Evolutionary conservation across 78 protist species (phyloP).

Genomic region (Bodo saltans): DNA sequence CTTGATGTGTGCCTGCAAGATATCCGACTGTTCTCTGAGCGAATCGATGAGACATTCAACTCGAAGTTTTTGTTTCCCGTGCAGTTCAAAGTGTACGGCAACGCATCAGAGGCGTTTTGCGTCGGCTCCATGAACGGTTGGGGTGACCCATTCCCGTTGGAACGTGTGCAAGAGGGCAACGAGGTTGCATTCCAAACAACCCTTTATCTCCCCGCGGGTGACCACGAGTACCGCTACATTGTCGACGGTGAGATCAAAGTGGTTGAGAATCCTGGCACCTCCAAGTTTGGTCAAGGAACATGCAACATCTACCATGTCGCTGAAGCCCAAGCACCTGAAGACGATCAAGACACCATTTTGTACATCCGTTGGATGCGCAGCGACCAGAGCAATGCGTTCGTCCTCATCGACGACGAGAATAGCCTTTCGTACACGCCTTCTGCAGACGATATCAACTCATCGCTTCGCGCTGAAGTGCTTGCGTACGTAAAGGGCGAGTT

Average conservation of each 20-base stretch:
- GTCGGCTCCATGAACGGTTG: conserved; percentile 9
- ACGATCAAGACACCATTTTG: conserved; percentile 6
- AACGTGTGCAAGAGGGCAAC: background rate
- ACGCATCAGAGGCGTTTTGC: conserved; percentile 8
- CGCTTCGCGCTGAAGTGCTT: conserved; percentile 27
- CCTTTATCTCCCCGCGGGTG: conserved; percentile 22
- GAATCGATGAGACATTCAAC: conserved; percentile 11
- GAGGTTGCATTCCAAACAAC: conserved; percentile 26
- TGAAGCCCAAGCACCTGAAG: background rate
- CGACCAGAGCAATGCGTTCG: conserved; percentile 7
- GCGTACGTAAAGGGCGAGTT: conserved; percentile 27
- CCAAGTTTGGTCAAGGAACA: background rate
- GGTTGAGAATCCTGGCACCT: background rate
- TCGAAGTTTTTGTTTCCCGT: conserved; percentile 18
- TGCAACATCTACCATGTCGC: conserved; percentile 22
- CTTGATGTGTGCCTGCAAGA: conserved; percentile 23
- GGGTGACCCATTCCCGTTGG: conserved; percentile 15
- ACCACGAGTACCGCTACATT: conserved; percentile 31
- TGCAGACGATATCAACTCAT: background rate
- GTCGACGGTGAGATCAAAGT: conserved; percentile 15
- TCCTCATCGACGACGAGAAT: conserved; percentile 24
- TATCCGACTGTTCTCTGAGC: background rate
- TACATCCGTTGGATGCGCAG: conserved; percentile 26
- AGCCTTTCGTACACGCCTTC: conserved; percentile 22
- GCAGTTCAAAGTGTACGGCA: conserved; percentile 4